A percentile compares a stretch with the other conserved stretches of the same genome.
Conservation (phyloP, 306 rosid genomes). For the Ormosia emarginata region DNA sequence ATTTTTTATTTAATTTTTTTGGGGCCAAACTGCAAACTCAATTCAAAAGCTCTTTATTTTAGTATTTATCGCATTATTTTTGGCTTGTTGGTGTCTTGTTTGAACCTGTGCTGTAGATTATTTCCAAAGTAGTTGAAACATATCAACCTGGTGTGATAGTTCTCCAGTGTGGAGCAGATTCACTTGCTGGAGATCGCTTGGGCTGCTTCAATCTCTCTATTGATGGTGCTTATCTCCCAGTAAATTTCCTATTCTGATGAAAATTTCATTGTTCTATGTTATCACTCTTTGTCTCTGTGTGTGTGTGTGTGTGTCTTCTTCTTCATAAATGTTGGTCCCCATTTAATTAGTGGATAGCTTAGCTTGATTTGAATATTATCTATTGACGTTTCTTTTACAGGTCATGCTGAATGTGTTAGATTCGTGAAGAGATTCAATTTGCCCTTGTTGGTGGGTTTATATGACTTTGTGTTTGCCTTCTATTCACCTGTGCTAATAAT, state of each 20-base stretch:
- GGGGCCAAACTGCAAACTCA: conserved; percentile 38
- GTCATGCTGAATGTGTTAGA: conserved; percentile 95
- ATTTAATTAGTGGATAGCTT: background rate
- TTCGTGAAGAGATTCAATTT: conserved; percentile 89
- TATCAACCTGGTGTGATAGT: conserved; percentile 92
- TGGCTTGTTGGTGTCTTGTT: conserved; percentile 14
- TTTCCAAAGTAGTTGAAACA: conserved; percentile 95
- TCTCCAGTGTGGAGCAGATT: conserved; percentile 99
- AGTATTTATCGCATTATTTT: conserved; percentile 7
- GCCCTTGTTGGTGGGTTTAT: conserved; percentile 81
- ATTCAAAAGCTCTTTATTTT: conserved; percentile 8
- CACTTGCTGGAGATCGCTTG: conserved; percentile 97
- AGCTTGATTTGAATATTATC: conserved; percentile 9
- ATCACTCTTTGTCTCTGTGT: background rate
- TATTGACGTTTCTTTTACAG: conserved; percentile 44
- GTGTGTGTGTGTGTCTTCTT: background rate
- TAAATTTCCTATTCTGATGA: conserved; percentile 39
- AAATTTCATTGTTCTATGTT: background rate
- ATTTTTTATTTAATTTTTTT: too few species aligned
- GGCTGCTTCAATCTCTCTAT: conserved; percentile 99
- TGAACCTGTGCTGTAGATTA: conserved; percentile 53
- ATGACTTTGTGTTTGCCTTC: conserved; percentile 19
- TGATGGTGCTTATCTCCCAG: conserved; percentile 81
- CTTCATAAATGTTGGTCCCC: background rate
- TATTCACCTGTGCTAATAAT: conserved; percentile 3